Base-by-base conservation (phyloP, 371 early-diverging fungal genomes). In the Mucor sp. region DNA sequence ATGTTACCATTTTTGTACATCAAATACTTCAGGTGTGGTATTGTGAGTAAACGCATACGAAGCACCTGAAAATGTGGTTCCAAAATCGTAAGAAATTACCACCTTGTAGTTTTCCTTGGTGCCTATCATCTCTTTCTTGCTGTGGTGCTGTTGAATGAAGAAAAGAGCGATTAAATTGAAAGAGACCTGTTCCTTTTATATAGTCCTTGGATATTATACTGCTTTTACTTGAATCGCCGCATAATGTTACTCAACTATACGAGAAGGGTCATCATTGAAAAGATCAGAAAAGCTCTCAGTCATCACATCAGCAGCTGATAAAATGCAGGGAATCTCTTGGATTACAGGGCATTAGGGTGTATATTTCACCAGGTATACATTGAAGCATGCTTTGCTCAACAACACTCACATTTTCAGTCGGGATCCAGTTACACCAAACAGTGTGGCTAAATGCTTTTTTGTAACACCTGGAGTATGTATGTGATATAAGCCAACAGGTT, bases 21-120 rank as follows among this genome's bases (percentile, higher is more conserved):
- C 88, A 43, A 79, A 81, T 30, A 87, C 76, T 73, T 87, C 86
- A 11, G 75, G 66, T 8, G 50, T 44, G 28, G 74, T 67, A 28
- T 77, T 78, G 58, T 85, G 86, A 4, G 81, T 79, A 48, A 84
- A 84, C 8, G 86, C 83, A 71, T 86, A 87, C 21, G 88, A 84
- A 33, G 85, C 85, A n/a, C 88, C 88, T 5, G 84, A 81, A 28
- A 70, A 83, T 6, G 84, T 84, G 1, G 84, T 84, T 30, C 84
- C 84, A 65, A 84, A 84, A 37, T 84, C 84, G 61, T 83, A 83
- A 2, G 81, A 74, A 65, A 83, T 77, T 3, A 83, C 76, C 3
- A 83, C 66, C 50, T 83, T 83, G 62, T 80, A 83, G n/a, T 74
- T 64, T 32, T 74, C 66, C 44, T 60, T 68, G 28, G 17, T 37